phyloP scores from a whole-genome alignment of 2,329 filamentous ascomycete species.

The Exserohilum turcica region DNA sequence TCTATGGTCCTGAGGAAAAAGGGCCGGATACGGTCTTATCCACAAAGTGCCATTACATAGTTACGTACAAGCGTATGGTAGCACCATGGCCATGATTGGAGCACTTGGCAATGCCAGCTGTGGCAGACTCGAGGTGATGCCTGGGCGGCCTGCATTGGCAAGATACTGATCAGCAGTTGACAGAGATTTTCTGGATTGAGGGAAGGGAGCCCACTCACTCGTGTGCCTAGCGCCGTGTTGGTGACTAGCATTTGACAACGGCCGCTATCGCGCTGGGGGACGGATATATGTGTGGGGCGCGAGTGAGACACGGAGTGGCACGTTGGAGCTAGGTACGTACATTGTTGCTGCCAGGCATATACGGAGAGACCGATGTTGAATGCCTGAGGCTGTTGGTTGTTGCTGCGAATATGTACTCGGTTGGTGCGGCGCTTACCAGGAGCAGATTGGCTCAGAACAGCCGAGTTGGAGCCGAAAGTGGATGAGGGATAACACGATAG shows the following conservation, averaged over 20 bases:
- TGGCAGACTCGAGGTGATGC: conserved; percentile 2
- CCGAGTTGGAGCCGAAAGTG: conserved; percentile 1
- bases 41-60: not conserved
- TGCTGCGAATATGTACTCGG: conserved; percentile 7
- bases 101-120: not conserved
- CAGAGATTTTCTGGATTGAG: not conserved
- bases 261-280: not conserved
- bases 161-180: conserved; percentile 8
- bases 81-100: not conserved
- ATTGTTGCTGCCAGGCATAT: not conserved
- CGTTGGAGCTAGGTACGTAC: conserved; percentile 2
- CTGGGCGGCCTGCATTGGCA: conserved; percentile 5
- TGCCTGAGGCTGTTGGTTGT: conserved; percentile 11
- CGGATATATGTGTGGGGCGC: conserved; percentile 9
- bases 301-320: conserved; percentile 3
- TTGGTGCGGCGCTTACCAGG: conserved; percentile 10
- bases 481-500: conserved; percentile 8
- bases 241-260: conserved; percentile 7
- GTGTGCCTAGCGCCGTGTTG: conserved; percentile 10
- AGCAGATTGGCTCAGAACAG: conserved; percentile 6
- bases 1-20: not conserved
- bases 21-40: not conserved
- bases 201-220: not conserved
- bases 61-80: not conserved
- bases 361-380: not conserved